Evolutionary conservation across 2,329 filamentous ascomycete species (phyloP), one percentile per base, ranked within the genome.

Genomic region (Paecilomyces dactylethromorphus): DNA sequence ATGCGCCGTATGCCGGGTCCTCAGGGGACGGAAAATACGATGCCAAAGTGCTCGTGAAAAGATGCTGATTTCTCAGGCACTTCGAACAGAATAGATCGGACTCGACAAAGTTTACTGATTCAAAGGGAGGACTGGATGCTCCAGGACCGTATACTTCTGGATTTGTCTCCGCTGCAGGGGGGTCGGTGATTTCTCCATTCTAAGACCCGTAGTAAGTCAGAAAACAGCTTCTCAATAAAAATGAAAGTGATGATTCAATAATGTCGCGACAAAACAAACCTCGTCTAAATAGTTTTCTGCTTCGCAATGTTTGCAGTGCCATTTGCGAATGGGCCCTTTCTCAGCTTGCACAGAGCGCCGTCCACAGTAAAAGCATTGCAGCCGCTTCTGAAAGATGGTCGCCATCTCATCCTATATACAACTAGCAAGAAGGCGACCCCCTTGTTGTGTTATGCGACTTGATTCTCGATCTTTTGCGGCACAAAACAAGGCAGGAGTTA

Each of bases 141-240:
- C 68, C 63, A 64, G 74, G 63, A 32, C 65, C 71, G 64, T 63
- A 64, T 45, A 58, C 64, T 45, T 64, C 72, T 61, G 73, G 72
- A 54, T 77, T 76, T n/a, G 81, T 82, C 59, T 84, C 84, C 21
- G 82, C 76, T 24, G 87, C 80, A 2, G 91, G 92, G 26, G 92
- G 91, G 73, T 99, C 93, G 58, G 90, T 89, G 64, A 97, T 94
- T 55, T 95, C 87, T 68, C 93, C 93, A 71, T 91, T 85, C 89
- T 94, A 68, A 2, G 60, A 13, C 54, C 29, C 26, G 32, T 31
- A 3, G n/a, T 21, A 55, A 51, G 26, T 62, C 63, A 66, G 65
- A 64, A 59, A 66, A 68, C 56, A 67, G 63, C 10, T 55, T 22
- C 57, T 56, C 32, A 51, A 54, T 8, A 15, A 45, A 8, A 18